Evolutionary conservation across 202 grass and related monocot genomes (phyloP), one percentile per base, ranked within the genome.

Genomic region (Bolboschoenoplectus hybrid): DNA sequence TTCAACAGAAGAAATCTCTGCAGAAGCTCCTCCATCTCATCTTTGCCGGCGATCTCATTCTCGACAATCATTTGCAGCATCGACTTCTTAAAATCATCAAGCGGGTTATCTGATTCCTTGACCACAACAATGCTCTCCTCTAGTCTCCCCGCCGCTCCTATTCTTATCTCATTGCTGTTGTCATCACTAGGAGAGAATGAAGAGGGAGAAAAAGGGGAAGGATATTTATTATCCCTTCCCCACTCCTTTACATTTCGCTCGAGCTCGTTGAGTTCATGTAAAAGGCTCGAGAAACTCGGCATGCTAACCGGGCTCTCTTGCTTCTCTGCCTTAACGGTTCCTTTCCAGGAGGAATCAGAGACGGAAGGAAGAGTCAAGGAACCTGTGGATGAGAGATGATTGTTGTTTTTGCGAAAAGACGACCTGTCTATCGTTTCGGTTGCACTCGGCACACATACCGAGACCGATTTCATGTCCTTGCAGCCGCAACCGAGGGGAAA

Each of bases 61-160:
- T 95, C 95, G 55, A 93, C 89, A 83, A 98, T 92, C 91, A 98
- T 92, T 81, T 92, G 93, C 72, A 91, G 85, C 95, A 98, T 98
- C 80, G 95, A 98, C 87, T 67, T 85, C 73, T 93, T 87, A 81
- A 98, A 98, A 85, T 98, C 93, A 64, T 85, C 80, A 2, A 93
- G 84, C 41, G 95, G 95, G 87, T 98, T 84, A 16, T 69, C 90
- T 11, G 95, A 93, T 82, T 91, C 89, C 91, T 93, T 98, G 70
- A 95, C 91, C 80, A 95, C 90, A 60, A 88, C 93, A 58, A 95
- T 86, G 87, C 91, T 90, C 16, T 89, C 90, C 43, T 87, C 88
- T 1, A 92, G 51, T 49, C 85, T 89, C 19, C n/a, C 63, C 6
- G 11, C 67, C 20, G 81, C 68, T 70, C 38, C 32, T 86, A 9